Conservation (phyloP, 768 basidiomycete genomes). For the Saitozyma sp. region DNA sequence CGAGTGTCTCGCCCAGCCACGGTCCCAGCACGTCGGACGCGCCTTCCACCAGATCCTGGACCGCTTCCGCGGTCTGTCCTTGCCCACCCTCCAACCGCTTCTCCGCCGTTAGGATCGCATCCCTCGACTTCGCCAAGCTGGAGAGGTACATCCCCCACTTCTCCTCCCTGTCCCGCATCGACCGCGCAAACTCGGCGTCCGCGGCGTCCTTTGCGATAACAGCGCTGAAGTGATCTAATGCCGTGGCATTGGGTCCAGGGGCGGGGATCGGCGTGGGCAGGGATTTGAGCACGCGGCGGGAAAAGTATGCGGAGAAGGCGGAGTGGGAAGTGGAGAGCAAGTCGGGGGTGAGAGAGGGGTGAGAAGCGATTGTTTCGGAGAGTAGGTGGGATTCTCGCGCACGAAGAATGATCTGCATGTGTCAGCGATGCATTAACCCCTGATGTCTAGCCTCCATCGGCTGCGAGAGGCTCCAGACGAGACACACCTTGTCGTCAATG, state of each 20-base stretch:
- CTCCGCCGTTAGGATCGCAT: constrained; percentile 62
- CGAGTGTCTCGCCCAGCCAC: constrained; percentile 51
- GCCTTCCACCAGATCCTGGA: constrained; percentile 62
- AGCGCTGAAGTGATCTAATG: constrained; percentile 63
- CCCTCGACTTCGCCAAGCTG: constrained; percentile 64
- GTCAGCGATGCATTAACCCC: too few species aligned
- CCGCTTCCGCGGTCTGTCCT: constrained; percentile 34
- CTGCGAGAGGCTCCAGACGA: background rate
- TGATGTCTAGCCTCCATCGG: too few species aligned
- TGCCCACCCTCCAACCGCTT: constrained; percentile 54
- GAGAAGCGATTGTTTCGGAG: constrained; percentile 45
- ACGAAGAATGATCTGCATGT: constrained; percentile 79
- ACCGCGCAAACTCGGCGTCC: constrained; percentile 67
- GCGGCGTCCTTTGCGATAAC: constrained; percentile 57
- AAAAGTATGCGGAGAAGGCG: constrained; percentile 66
- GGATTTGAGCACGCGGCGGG: constrained; percentile 65
- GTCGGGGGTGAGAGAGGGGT: constrained; percentile 58
- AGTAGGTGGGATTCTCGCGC: constrained; percentile 64
- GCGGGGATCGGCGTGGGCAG: constrained; percentile 63
- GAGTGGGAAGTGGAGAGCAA: constrained; percentile 62
- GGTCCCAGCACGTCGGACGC: constrained; percentile 73
- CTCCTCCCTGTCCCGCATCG: constrained; percentile 75
- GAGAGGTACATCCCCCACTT: constrained; percentile 88
- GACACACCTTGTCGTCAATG: constrained; percentile 91
- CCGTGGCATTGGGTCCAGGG: constrained; percentile 56